Evolutionary conservation across 1,284 basidiomycete species (phyloP), one percentile per base, ranked within the genome.

Genomic region (Wallemia mellicola): DNA sequence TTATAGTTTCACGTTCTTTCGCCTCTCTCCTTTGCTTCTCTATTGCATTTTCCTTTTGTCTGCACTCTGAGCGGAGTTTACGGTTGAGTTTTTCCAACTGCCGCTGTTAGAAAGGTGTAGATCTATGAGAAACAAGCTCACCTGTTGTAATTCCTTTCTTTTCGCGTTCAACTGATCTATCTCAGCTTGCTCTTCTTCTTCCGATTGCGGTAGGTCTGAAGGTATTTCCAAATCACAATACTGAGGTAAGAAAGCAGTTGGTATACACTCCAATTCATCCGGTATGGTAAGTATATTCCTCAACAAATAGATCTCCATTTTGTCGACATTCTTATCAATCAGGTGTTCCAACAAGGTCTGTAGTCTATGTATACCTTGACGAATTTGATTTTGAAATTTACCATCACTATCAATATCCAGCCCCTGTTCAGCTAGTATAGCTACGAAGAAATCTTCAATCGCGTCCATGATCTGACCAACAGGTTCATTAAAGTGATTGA

Each of bases 271-370:
- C 14, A 48, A n/a, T n/a, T 48, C 38, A 48, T 11, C 14, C 3
- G 55, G 55, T 7, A 57, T 15, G 22, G 55, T 57, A 25, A 57
- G 55, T 19, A 57, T 57, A n/a, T 57, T 57, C 7, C 55, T 19
- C 2, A 57, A 26, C 24, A 57, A 25, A n/a, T 27, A 57, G 11
- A 57, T 26, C 24, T 57, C 55, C 2, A 57, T 7, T 28, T 57
- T 57, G 24, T 57, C 55, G 7, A 57, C 55, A 25, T 57, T 57
- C 55, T 57, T 57, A 28, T 57, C 55, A n/a, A 57, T 57, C 17
- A 57, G 24, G 22, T 57, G 55, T 25, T 57, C 55, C 7, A 57
- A 25, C 2, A 57, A n/a, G 27, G 55, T 57, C n/a, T 57, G 55
- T 5, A 57, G 24, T 19, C 55, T 14, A n/a, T 57, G 55, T 26